Evolutionary conservation across 2,329 filamentous ascomycete genomes (phyloP).

Genomic region (Colletotrichum liriopes): DNA sequence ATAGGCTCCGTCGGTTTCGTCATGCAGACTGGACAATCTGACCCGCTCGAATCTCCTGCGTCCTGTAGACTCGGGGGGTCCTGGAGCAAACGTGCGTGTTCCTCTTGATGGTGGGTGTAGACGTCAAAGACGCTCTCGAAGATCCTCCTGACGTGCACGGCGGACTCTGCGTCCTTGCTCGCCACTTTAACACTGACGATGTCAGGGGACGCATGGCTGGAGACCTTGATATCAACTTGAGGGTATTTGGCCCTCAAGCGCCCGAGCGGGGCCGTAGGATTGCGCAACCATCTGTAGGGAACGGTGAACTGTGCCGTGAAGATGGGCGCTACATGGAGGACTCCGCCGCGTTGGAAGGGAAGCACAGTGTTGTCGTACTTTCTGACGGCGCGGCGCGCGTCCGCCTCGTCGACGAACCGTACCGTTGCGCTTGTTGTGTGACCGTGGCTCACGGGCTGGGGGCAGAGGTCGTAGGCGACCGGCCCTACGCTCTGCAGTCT

Average conservation of each 20-base stretch:
- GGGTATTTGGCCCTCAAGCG: not conserved
- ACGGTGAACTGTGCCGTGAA: not conserved
- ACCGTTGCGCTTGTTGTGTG: not conserved
- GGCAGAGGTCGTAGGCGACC: not conserved
- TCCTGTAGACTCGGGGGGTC: not conserved
- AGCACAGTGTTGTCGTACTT: not conserved
- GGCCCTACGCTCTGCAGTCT: not conserved
- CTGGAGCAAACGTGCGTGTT: too few species aligned
- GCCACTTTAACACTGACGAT: not conserved
- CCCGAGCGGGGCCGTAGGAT: not conserved
- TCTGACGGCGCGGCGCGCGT: not conserved
- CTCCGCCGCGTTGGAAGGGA: not conserved
- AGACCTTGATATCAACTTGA: not conserved
- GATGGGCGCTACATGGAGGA: not conserved
- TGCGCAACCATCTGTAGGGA: not conserved
- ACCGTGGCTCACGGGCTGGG: not conserved
- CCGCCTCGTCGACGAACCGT: not conserved
- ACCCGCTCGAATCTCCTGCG: not conserved
- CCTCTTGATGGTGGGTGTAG: fast-evolving
- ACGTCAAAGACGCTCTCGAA: too few species aligned
- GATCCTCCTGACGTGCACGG: not conserved
- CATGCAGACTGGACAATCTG: not conserved
- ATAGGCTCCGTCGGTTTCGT: not conserved
- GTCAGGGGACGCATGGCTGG: not conserved
- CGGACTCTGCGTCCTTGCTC: too few species aligned